Percentiles rank a stretch among this genome's conserved stretches.
phyloP scores from a whole-genome alignment of 768 basidiomycete genomes.

The Lepiota subincarnata region DNA sequence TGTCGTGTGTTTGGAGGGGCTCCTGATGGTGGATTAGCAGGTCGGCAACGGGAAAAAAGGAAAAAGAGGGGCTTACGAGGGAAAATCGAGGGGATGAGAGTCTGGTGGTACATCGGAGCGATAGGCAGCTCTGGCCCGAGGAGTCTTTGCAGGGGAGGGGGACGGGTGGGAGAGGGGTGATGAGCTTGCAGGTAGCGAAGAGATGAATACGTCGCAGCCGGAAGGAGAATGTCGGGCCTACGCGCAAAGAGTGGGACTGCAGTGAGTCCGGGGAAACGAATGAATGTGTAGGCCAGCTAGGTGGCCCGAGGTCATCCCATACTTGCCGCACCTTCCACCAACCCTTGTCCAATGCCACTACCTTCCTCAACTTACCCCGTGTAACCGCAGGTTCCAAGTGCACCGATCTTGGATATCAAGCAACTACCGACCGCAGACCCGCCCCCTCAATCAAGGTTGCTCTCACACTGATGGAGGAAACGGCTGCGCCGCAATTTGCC shows the following conservation, averaged over 20 bases:
- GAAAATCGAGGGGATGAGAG: constrained; percentile 69
- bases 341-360: too few species aligned
- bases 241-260: constrained; percentile 53
- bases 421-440: too few species aligned
- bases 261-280: too few species aligned
- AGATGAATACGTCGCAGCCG: constrained; percentile 5
- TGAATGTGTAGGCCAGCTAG: too few species aligned
- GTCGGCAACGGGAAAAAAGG: not conserved
- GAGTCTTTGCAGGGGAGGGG: constrained; percentile 53
- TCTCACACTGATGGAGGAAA: too few species aligned
- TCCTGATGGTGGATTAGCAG: constrained; percentile 30
- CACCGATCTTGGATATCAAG: too few species aligned
- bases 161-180: constrained; percentile 64
- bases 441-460: too few species aligned
- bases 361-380: too few species aligned
- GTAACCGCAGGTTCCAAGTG: too few species aligned
- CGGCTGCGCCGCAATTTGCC: too few species aligned
- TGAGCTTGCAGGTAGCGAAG: constrained; percentile 46
- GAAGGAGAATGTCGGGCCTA: constrained; percentile 23
- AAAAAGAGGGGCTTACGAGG: constrained; percentile 43
- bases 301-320: too few species aligned
- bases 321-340: too few species aligned
- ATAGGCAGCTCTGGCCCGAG: constrained; percentile 27
- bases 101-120: constrained; percentile 38
- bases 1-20: constrained; percentile 49